Base-by-base conservation (phyloP, 2,329 filamentous ascomycete genomes). In the Talaromyces sp. region DNA sequence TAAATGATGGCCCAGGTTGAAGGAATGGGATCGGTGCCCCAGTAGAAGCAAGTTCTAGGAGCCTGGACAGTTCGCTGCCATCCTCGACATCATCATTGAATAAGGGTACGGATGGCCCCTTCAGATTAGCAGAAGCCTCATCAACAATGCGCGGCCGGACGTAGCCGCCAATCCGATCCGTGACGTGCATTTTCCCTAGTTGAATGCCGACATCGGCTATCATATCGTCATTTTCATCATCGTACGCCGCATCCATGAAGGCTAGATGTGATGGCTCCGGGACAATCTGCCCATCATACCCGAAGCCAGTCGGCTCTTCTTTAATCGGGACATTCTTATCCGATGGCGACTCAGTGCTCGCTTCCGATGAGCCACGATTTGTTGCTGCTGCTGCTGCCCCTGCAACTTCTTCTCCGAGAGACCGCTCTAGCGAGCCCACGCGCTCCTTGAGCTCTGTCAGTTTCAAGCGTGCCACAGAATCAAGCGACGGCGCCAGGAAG, bases 381-480 rank as follows among this genome's bases (percentile, higher is more conserved):
- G 65, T 61, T 31, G 30, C 42, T 23, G 65, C 61, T 31, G 30
- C 42, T 23, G 82, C 81, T 16, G 27, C 52, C 18, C 82, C 81
- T 16, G 85, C 86, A 33, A 89, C 84, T 71, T 90, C 87, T 51
- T 86, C 79, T 73, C 91, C 89, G 5, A 92, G 79, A 60, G 87
- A 84, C 59, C 86, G 81, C 75, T 92, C 89, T 18, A 92, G 76
- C 8, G 84, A 85, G 30, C 88, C 89, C 74, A 92, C 89, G 74
- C 89, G 88, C 73, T 92, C 89, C 76, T 92, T 92, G 72, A 92
- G 88, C 69, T 91, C 87, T 4, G 87, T 89, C 59, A 92, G 80
- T 67, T 87, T 87, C 67, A 87, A 81, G 73, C 90, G 88, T 59
- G 86, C 86, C 7, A 85, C 85, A 63, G 88, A 83, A 72, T 92